Base-by-base conservation (phyloP, 176 grass and related monocot species). In the Sorghum bicolor region DNA sequence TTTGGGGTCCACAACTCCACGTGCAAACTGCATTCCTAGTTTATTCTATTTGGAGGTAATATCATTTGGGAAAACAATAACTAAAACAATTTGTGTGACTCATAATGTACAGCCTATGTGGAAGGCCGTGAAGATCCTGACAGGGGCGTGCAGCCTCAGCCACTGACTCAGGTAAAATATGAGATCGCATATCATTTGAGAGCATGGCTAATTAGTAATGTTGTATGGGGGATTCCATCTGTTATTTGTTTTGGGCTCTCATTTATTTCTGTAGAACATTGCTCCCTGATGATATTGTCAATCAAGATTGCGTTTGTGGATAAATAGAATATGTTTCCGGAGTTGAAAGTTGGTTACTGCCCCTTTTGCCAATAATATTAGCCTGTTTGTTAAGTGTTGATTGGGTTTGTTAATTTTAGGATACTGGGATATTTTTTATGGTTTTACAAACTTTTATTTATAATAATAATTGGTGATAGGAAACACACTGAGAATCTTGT, bases 111-210 rank as follows among this genome's bases (percentile, higher is more conserved):
- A 99, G 93, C 96, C 73, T 99, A 99, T 64, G 91, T 89, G 76
- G 96, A 99, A 86, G 77, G 82, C 28, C 90, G 85, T 24, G 92
- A 98, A 60, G 95, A 98, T 40, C 79, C 83, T 24, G 94, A 98
- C 58, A 91, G 87, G 86, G 79, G 77, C 40, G 67, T 63, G 60
- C 84, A 87, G 37, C 87, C 92, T 83, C 89, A 90, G 47, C 43
- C 85, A 84, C 34, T 84, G 64, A 95, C 93, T 87, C 89, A 99
- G 96, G 96, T 99, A 64, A 55, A 78, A 34, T 31, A 82, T 82
- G 22, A 81, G 9, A 69, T 71, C 5, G 19, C 65, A n/a, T 1
- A 20, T 78, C 41, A 68, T 22, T 84, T 67, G 6, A 30, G 36
- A 20, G 8, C 17, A 13, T 14, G 48, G n/a, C 11, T 60, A 60